Conservation (phyloP, 352 stramenopile genomes). For the Globisporangium paroecandrum region DNA sequence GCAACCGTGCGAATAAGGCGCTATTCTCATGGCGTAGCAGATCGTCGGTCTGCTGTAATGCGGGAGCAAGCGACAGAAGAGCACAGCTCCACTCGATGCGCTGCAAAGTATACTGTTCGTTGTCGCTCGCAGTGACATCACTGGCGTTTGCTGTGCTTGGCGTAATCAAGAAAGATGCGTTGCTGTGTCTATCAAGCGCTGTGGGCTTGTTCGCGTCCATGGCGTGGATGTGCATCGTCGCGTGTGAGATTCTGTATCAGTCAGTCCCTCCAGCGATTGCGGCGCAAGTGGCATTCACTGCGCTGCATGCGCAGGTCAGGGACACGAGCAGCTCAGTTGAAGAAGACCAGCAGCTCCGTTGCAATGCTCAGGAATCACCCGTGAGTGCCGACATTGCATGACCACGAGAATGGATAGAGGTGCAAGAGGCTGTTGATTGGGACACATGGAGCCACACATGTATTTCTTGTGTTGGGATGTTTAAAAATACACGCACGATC, state of each 20-base stretch:
- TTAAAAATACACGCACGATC: constrained; percentile 17
- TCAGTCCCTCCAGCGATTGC: constrained; percentile 9
- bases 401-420: neutral
- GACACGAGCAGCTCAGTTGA: neutral
- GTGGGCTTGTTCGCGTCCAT: constrained; percentile 11
- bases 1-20: neutral
- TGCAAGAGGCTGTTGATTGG: neutral
- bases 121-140: constrained; percentile 1
- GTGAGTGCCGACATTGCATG: neutral
- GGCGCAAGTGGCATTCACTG: constrained; percentile 4
- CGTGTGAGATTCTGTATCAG: constrained; percentile 1
- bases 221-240: constrained; percentile 11
- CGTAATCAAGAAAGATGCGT: neutral
- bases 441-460: constrained; percentile 14
- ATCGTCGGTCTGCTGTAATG: neutral
- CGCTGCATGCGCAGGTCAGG: neutral
- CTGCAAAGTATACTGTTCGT: constrained; percentile 6
- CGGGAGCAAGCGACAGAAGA: neutral
- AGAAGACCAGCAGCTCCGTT: neutral
- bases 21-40: neutral
- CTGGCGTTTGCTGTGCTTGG: neutral
- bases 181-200: constrained; percentile 7
- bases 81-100: neutral
- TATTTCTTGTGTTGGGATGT: constrained; percentile 18
- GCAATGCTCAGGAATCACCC: neutral